Percentiles rank a stretch among this genome's conserved stretches.
Evolutionary conservation across 768 basidiomycete species (phyloP).

Genomic region (Agaricus blazei): DNA sequence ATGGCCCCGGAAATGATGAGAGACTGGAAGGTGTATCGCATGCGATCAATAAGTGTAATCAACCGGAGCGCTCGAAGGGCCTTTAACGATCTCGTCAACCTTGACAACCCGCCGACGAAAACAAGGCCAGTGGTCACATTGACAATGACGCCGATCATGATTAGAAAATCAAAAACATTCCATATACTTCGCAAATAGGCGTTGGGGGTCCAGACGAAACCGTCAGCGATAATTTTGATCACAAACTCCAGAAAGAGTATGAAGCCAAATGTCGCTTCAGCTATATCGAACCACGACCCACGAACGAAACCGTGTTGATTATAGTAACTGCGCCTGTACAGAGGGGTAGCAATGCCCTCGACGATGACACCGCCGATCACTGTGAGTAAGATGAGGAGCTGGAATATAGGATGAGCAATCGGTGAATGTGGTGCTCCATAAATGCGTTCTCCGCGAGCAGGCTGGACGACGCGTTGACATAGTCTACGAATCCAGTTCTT

Average conservation of each 20-base stretch:
- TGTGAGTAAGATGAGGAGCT: slow-evolving; percentile 64
- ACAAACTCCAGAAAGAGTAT: slow-evolving; percentile 75
- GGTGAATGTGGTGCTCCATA: slow-evolving; percentile 71
- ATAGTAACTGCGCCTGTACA: slow-evolving; percentile 76
- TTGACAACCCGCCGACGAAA: slow-evolving; percentile 72
- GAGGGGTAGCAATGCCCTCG: slow-evolving; percentile 78
- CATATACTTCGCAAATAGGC: slow-evolving; percentile 89
- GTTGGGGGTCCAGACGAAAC: slow-evolving; percentile 86
- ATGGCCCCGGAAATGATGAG: slow-evolving; percentile 81
- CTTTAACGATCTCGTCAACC: slow-evolving; percentile 82
- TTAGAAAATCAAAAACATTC: slow-evolving; percentile 87
- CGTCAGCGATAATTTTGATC: slow-evolving; percentile 91
- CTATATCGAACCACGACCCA: slow-evolving; percentile 83
- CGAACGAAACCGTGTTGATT: slow-evolving; percentile 50
- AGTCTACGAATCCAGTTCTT: slow-evolving; percentile 62
- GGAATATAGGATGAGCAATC: slow-evolving; percentile 65
- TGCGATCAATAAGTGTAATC: slow-evolving; percentile 83
- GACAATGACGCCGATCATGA: slow-evolving; percentile 72
- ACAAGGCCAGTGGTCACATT: slow-evolving; percentile 70
- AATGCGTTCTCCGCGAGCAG: slow-evolving; percentile 82
- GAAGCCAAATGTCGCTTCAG: slow-evolving; percentile 68
- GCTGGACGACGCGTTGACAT: slow-evolving; percentile 81
- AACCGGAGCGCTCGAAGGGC: slow-evolving; percentile 84
- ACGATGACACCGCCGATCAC: slow-evolving; percentile 81
- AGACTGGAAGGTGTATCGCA: slow-evolving; percentile 83